Evolutionary conservation across 768 basidiomycete genomes (phyloP).

Genomic region (Pleurotus cornucopiae): DNA sequence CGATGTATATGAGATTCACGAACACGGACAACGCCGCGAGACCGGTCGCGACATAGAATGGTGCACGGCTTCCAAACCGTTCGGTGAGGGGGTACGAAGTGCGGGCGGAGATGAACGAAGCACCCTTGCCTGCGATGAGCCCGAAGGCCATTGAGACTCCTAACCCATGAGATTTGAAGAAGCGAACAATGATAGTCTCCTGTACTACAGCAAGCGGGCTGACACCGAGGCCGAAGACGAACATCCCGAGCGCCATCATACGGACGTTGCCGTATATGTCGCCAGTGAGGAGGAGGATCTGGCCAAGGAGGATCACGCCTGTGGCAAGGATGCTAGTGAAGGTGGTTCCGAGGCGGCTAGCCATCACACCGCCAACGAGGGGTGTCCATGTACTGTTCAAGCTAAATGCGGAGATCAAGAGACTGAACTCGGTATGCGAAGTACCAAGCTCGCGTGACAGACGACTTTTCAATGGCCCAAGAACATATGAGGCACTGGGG

Average conservation of each 20-base stretch:
- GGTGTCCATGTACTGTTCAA: conserved; percentile 75
- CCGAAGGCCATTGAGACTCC: conserved; percentile 81
- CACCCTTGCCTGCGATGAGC: conserved; percentile 74
- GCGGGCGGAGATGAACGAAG: conserved; percentile 72
- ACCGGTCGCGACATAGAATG: conserved; percentile 65
- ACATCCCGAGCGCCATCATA: conserved; percentile 71
- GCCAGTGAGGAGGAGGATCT: conserved; percentile 63
- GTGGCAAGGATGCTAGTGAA: conserved; percentile 71
- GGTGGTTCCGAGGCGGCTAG: conserved; percentile 69
- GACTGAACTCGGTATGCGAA: conserved; percentile 72
- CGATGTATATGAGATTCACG: conserved; percentile 66
- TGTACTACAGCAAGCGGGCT: conserved; percentile 80
- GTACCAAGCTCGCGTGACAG: conserved; percentile 67
- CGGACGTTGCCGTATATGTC: conserved; percentile 57
- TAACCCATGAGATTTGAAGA: conserved; percentile 72
- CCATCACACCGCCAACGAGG: conserved; percentile 69
- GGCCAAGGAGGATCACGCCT: conserved; percentile 58
- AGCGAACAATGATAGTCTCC: conserved; percentile 81
- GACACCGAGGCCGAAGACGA: conserved; percentile 75
- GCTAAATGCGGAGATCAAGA: conserved; percentile 73
- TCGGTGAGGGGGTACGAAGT: conserved; percentile 76
- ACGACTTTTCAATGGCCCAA: conserved; percentile 75
- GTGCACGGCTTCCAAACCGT: conserved; percentile 61
- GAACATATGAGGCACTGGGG: conserved; percentile 62
- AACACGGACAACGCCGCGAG: conserved; percentile 64